Evolutionary conservation across 1,284 basidiomycete genomes (phyloP), one percentile per base, ranked within the genome.

Genomic region (Xanthoconium separans): DNA sequence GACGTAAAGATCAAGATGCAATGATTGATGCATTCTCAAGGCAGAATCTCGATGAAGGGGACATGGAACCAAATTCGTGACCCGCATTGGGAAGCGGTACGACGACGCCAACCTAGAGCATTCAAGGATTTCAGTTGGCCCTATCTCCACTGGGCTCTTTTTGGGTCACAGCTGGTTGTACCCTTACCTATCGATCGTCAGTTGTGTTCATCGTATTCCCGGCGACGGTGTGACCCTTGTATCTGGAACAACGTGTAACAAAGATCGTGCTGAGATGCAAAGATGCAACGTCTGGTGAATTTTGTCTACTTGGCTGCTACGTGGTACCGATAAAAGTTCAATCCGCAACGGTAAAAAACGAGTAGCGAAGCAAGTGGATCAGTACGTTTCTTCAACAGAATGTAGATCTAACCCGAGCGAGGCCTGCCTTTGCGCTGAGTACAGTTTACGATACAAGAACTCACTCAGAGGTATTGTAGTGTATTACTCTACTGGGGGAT

Each of bases 1-100:
- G 89, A 55, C 83, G 89, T 62, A 89, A 87, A 67, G 89, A 91
- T 62, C 86, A 89, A 65, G 89, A 91, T 51, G 75, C 84, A 27
- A 83, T 91, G 79, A 77, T 91, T 56, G 84, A 87, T 62, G 84
- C 86, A 9, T 90, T 91, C 64, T 83, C 85, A 37, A 80, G 71
- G 58, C 82, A 84, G 66, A 78, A 82, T 56, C 68, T 87, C 39
- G 72, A 75, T 54, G 74, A 65, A 22, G 77, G 58, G 44, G 56
- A 60, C 39, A 49, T 57, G 48, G 70, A 57, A 50, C 57, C 67
- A 41, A 63, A 57, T 53, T 58, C 65, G 20, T 66, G 55, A 70
- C 48, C 48, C 52, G 36, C 29, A 18, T 44, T 29, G 11, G 33
- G 44, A 22, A 49, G 41, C 18, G 48, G 46, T 57, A 46, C 55